Evolutionary conservation across 75 land plant genomes (phyloP), one percentile per base, ranked within the genome.

Genomic region (Cunninghamia lanceolata): DNA sequence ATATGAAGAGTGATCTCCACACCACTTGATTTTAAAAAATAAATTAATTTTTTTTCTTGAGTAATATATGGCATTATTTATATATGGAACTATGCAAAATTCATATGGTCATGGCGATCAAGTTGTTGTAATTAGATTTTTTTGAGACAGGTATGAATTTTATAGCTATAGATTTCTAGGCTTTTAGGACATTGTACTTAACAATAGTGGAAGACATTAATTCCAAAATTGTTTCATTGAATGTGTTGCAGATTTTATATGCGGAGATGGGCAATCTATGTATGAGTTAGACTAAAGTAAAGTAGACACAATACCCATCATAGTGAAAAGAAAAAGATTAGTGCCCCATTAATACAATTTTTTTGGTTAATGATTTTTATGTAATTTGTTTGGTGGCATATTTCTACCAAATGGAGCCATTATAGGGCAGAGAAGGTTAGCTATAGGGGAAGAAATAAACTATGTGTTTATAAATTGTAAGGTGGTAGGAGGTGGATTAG

Each of bases 161-260:
- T 94, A 94, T 77, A 82, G 73, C 2, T 92, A 91, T 81, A 88
- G 86, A 46, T 81, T 93, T 28, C 2, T 88, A 0, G 84, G 88
- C 32, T 91, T 87, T 83, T 93, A 93, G 39, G 95, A 94, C 81
- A 94, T 93, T 3, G 87, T 94, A 5, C 53, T 90, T 16, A 93
- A 94, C 77, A 89, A 90, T 19, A 35, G 38, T 0, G 95, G 95
- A 5, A 59, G 90, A 8, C 95, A 94, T 71, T 94, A 94, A 54
- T 94, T 88, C 88, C 85, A 47, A 38, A 89, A 88, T 38, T 92
- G 95, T 71, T 90, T 88, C 88, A 92, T 94, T 45, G 92, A 92
- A 88, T 94, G 95, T 43, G 88, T 89, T 34, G 88, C 87, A 8
- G 95, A 94, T 86, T 94, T 92, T 89, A 91, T 94, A 35, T 94